Conservation (phyloP, 306 rosid genomes). For the cucumber (Cucumis sativus) region Cucumber_9930_V3 NC_026659.2:164001-164500, state of each 20-base stretch:
- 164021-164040: not conserved
- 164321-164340: constrained; percentile 11
- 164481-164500: not conserved
- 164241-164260: constrained; percentile 78
- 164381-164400: not conserved
- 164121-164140: constrained; percentile 76
- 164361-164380: not conserved
- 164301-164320: constrained; percentile 95
- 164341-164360: not conserved
- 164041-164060: constrained; percentile 88
- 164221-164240: constrained; percentile 87
- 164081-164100: constrained; percentile 68
- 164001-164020: not conserved
- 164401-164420: not conserved
- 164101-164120: constrained; percentile 80
- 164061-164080: constrained; percentile 82
- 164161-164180: constrained; percentile 97
- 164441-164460: not conserved
- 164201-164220: constrained; percentile 65
- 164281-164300: constrained; percentile 89
- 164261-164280: constrained; percentile 89
- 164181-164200: constrained; percentile 96
- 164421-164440: not conserved
- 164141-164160: constrained; percentile 82
- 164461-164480: not conserved